phyloP scores from a whole-genome alignment of 1,284 basidiomycete genomes.

The Sporisorium scitamineum region DNA sequence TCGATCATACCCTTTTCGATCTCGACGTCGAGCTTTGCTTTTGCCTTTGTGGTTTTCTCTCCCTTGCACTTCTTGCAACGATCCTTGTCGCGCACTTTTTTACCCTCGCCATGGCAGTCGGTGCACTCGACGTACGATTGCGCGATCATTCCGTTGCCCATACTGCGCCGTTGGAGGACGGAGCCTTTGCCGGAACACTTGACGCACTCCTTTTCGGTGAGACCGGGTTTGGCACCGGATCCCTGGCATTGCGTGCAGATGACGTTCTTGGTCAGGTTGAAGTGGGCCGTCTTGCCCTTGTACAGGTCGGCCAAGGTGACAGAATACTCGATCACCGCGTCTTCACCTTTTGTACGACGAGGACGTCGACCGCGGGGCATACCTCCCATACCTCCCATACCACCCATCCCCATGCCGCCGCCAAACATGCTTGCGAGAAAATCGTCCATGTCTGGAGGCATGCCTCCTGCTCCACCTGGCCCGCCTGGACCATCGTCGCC shows the following conservation, averaged over 20 bases:
- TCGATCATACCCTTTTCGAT: conserved; percentile 90
- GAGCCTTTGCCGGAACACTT: conserved; percentile 87
- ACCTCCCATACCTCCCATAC: conserved; percentile 51
- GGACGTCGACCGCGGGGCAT: conserved; percentile 71
- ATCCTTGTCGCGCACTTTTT: conserved; percentile 87
- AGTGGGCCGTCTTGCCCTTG: conserved; percentile 87
- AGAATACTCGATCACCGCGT: conserved; percentile 77
- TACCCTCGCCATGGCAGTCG: conserved; percentile 83
- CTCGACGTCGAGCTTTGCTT: conserved; percentile 74
- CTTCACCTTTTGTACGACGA: conserved; percentile 54
- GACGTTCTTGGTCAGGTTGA: conserved; percentile 88
- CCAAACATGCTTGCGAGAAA: conserved; percentile 65
- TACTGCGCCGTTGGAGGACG: conserved; percentile 73
- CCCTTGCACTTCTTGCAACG: conserved; percentile 98
- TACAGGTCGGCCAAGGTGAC: conserved; percentile 93
- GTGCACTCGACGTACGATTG: conserved; percentile 75
- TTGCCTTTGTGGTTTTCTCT: conserved; percentile 83
- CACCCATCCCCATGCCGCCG: conserved; percentile 59
- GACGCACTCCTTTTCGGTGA: conserved; percentile 83
- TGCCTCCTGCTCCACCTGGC: conserved; percentile 39
- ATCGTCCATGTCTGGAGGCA: conserved; percentile 56
- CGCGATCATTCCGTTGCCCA: conserved; percentile 69
- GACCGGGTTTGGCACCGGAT: conserved; percentile 83
- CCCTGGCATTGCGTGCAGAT: conserved; percentile 85
- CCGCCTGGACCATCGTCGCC: conserved; percentile 56